These are phyloP conservation scores for Brassica nigra DNA, from an alignment of 345 rosid genomes.

Conservation along the genomic window DNA sequence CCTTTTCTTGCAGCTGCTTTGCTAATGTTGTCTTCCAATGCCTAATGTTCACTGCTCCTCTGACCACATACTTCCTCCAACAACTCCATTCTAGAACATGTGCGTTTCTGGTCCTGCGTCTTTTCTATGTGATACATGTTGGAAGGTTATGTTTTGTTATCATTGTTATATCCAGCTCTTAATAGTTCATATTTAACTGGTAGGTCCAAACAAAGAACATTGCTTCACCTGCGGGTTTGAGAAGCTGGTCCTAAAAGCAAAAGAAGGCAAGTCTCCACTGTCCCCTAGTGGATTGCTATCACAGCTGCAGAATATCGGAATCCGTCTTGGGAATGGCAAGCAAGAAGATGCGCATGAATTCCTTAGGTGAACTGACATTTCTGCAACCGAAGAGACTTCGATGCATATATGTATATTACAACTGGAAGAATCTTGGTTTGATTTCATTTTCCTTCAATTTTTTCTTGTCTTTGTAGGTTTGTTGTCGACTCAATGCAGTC, in stretches of 20 bases:
- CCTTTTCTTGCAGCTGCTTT: slow-evolving; percentile 79
- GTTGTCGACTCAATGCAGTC: slow-evolving; percentile 93
- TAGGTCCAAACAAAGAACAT: slow-evolving; percentile 78
- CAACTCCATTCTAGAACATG: slow-evolving; percentile 83
- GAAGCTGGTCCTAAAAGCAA: slow-evolving; percentile 69
- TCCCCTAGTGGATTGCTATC: slow-evolving; percentile 76
- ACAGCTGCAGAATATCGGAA: slow-evolving; percentile 66
- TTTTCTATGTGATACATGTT: slow-evolving; percentile 18
- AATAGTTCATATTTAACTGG: slow-evolving; percentile 25
- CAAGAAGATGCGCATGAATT: slow-evolving; percentile 99
- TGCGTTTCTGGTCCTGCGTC: slow-evolving; percentile 41
- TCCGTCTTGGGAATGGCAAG: slow-evolving; percentile 77
- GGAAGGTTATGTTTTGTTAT: slow-evolving; percentile 2
- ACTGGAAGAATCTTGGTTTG: background rate
- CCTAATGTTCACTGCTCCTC: slow-evolving; percentile 87
- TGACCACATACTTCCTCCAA: slow-evolving; percentile 83
- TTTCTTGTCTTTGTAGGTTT: slow-evolving; percentile 55
- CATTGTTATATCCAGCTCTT: slow-evolving; percentile 15
- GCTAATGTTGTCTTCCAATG: slow-evolving; percentile 96
- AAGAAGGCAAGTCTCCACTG: slow-evolving; percentile 65
- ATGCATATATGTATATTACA: slow-evolving; percentile 16
- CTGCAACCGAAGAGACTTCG: background rate
- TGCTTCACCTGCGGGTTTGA: slow-evolving; percentile 95
- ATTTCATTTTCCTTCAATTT: slow-evolving; percentile 8
- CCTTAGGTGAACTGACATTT: slow-evolving; percentile 60